These are phyloP conservation scores for Aureobasidium sp. DNA, from an alignment of 2,329 filamentous ascomycete genomes.

Conservation along the genomic window DNA sequence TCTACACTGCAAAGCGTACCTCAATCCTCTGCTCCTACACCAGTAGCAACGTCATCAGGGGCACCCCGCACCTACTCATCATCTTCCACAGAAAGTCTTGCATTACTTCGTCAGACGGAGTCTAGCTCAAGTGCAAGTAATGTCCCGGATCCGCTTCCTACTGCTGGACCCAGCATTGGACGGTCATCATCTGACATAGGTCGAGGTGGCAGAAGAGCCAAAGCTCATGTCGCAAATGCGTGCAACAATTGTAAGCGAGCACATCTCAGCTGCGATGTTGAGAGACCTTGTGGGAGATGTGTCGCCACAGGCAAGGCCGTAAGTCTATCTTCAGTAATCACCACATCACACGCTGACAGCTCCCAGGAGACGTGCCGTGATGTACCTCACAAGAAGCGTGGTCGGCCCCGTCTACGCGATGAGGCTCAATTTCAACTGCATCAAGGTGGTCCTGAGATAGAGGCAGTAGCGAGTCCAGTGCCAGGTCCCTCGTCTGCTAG, in stretches of 20 bases:
- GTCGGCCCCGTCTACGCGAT: constrained; percentile 69
- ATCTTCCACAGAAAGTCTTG: constrained; percentile 21
- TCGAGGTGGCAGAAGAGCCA: constrained; percentile 26
- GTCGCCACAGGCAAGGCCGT: constrained; percentile 66
- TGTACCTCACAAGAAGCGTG: constrained; percentile 80
- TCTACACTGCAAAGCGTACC: neutral
- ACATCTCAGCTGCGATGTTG: constrained; percentile 61
- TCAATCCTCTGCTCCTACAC: neutral
- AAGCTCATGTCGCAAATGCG: constrained; percentile 72
- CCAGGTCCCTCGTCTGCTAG: constrained; percentile 9
- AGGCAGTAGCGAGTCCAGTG: neutral
- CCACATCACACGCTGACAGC: neutral
- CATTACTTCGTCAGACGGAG: constrained; percentile 15
- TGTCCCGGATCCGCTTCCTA: constrained; percentile 9
- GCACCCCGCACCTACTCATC: constrained; percentile 8
- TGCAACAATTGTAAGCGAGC: constrained; percentile 82
- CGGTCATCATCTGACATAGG: constrained; percentile 5
- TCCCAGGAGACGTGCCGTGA: constrained; percentile 68
- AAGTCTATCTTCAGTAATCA: constrained; percentile 21
- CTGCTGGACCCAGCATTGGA: constrained; percentile 9
- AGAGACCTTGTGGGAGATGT: constrained; percentile 72
- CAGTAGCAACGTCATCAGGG: neutral
- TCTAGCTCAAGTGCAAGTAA: constrained; percentile 2
- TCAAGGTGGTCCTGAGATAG: neutral
- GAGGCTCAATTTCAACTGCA: constrained; percentile 34